A percentile compares a stretch with the other conserved stretches of the same genome.
These are phyloP conservation scores for Tolypocladium amazonense DNA, from an alignment of 2,329 filamentous ascomycete genomes.

Conservation along the genomic window DNA sequence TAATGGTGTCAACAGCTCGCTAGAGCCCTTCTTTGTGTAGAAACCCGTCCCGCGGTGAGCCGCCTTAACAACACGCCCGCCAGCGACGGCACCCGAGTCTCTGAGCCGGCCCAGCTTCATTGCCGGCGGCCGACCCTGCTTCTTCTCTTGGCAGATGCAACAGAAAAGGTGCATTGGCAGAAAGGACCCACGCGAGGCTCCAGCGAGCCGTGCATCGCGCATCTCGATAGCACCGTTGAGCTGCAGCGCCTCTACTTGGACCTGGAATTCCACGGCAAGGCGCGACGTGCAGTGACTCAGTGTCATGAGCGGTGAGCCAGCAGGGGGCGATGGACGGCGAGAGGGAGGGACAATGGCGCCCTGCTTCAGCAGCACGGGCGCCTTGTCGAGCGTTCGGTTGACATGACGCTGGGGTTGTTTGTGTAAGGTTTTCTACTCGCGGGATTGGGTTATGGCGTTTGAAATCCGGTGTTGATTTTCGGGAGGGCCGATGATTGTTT, in stretches of 20 bases:
- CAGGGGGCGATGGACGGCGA: too few species aligned
- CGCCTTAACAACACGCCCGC: too few species aligned
- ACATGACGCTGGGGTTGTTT: background rate
- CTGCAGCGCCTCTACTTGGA: constrained; percentile 33
- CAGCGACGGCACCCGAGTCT: too few species aligned
- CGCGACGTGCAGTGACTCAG: too few species aligned
- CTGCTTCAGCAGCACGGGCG: constrained; percentile 43
- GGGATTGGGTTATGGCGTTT: background rate
- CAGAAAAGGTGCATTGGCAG: too few species aligned
- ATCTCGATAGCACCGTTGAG: constrained; percentile 21
- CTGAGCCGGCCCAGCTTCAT: too few species aligned
- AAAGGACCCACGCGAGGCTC: constrained; percentile 22
- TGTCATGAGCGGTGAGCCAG: too few species aligned
- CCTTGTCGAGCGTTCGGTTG: constrained; percentile 34
- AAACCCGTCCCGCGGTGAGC: too few species aligned
- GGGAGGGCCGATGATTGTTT: background rate
- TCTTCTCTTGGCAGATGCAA: too few species aligned
- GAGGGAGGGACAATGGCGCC: constrained; percentile 48
- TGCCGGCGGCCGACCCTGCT: too few species aligned
- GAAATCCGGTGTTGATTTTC: background rate
- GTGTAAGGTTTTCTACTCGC: background rate
- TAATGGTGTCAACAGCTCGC: too few species aligned
- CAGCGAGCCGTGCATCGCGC: constrained; percentile 25
- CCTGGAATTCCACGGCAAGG: constrained; percentile 20
- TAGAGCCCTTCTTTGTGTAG: too few species aligned